Evolutionary conservation across 257 asterid species (phyloP).

Genomic region (Jacaranda mimosifolia): DNA sequence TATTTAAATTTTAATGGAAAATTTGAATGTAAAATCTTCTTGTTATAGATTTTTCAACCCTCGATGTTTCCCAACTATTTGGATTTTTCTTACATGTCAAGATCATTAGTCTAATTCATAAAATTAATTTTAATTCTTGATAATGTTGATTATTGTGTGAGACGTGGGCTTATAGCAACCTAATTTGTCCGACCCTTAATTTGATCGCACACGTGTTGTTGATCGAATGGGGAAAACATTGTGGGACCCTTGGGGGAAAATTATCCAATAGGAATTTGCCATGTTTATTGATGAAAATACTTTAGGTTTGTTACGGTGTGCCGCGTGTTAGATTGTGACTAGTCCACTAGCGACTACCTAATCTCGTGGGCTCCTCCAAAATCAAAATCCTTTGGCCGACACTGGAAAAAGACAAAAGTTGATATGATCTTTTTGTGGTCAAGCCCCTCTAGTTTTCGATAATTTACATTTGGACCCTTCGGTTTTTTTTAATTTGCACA

Average conservation of each 20-base stretch:
- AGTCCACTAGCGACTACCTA: conserved; percentile 48
- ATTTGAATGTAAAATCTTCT: too few relatives aligned
- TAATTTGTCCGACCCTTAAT: conserved; percentile 7
- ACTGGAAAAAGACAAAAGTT: conserved; percentile 36
- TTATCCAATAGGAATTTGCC: conserved; percentile 37
- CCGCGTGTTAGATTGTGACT: conserved; percentile 54
- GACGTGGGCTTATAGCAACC: conserved; percentile 50
- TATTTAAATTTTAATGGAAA: too few relatives aligned
- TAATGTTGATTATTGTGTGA: conserved; percentile 48
- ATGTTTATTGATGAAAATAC: background rate
- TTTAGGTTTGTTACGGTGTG: background rate
- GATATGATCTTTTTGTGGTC: conserved; percentile 34
- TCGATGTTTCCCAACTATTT: background rate
- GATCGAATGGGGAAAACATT: background rate
- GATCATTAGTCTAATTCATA: conserved; percentile 34
- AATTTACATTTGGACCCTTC: conserved; percentile 1
- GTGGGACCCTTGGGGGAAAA: conserved; percentile 22
- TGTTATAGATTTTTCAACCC: too few relatives aligned
- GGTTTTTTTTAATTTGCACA: background rate
- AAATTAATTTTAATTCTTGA: conserved; percentile 33
- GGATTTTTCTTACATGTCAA: conserved; percentile 37
- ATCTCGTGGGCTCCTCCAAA: conserved; percentile 40
- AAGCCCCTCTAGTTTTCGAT: conserved; percentile 30
- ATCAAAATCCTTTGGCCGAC: conserved; percentile 50
- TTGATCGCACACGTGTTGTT: conserved; percentile 52